phyloP scores from a whole-genome alignment of 2,329 filamentous ascomycete species.

The Trichoderma sp. region DNA sequence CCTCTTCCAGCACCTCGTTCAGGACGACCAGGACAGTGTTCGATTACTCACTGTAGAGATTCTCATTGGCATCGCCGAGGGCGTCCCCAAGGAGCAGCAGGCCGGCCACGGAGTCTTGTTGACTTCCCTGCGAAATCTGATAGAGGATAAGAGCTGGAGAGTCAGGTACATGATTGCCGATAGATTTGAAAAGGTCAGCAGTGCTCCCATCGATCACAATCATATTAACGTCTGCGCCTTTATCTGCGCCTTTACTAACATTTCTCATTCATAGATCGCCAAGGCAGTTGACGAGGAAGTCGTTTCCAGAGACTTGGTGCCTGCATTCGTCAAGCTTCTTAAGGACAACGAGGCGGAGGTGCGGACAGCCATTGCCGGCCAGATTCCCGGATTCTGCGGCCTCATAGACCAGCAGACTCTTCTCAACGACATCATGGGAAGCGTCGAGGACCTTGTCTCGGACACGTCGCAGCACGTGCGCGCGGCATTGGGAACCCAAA shows the following conservation, averaged over 20 bases:
- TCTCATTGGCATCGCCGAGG: conserved; percentile 93
- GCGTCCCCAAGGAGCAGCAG: conserved; percentile 97
- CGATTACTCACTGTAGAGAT: conserved; percentile 94
- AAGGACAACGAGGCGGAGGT: conserved; percentile 99
- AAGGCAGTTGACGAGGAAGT: conserved; percentile 99
- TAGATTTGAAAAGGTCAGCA: conserved; percentile 86
- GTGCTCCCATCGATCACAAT: not conserved
- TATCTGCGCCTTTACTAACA: not conserved
- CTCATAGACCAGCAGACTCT: conserved; percentile 86
- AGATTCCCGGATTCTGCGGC: conserved; percentile 95
- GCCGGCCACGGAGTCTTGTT: conserved; percentile 92
- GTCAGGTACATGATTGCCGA: conserved; percentile 99
- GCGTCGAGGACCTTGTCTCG: conserved; percentile 92
- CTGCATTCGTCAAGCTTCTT: conserved; percentile 94
- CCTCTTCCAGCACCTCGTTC: conserved; percentile 93
- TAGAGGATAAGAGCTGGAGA: conserved; percentile 99
- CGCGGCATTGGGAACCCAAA: conserved; percentile 92
- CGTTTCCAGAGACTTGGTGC: conserved; percentile 88
- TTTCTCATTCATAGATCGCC: conserved; percentile 69
- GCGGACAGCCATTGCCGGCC: conserved; percentile 92
- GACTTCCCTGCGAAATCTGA: conserved; percentile 86
- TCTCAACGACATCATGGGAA: conserved; percentile 94
- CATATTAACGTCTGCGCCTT: not conserved
- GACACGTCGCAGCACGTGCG: conserved; percentile 97
- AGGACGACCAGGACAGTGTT: conserved; percentile 97